Percentiles rank a stretch among this genome's conserved stretches.
These are phyloP conservation scores for Arachis hypogaea DNA, from an alignment of 306 rosid genomes.

Conservation along the genomic window DNA sequence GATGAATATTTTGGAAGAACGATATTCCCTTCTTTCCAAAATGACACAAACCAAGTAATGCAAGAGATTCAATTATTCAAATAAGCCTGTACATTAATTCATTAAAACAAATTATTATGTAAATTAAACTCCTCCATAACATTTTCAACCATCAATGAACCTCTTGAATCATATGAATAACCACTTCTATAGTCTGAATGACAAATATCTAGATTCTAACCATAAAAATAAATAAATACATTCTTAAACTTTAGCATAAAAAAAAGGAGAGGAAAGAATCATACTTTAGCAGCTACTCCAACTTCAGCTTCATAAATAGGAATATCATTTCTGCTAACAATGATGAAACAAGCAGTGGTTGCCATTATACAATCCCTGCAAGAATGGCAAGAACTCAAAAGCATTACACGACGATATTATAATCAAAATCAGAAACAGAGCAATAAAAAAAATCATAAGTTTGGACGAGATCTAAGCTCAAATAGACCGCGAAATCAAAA, in stretches of 20 bases:
- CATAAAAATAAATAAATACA: constrained; percentile 3
- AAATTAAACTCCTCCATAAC: constrained; percentile 13
- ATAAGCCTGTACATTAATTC: constrained; percentile 25
- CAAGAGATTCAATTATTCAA: constrained; percentile 24
- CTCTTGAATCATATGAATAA: constrained; percentile 8
- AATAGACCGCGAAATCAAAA: background rate
- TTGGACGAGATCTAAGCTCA: constrained; percentile 9
- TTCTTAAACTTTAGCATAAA: background rate
- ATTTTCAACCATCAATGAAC: constrained; percentile 19
- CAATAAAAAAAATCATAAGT: background rate
- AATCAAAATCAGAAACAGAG: constrained; percentile 7
- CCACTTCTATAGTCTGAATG: constrained; percentile 10
- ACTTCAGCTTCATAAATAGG: constrained; percentile 99
- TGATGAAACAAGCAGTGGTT: constrained; percentile 92
- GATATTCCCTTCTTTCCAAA: background rate
- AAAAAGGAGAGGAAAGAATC: constrained; percentile 1
- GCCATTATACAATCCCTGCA: constrained; percentile 60
- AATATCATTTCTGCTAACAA: constrained; percentile 93
- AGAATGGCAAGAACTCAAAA: background rate
- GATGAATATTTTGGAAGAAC: constrained; percentile 1
- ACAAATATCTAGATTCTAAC: constrained; percentile 7
- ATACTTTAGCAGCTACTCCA: constrained; percentile 92
- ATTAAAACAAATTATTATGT: background rate
- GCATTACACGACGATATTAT: background rate
- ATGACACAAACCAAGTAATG: constrained; percentile 1